Evolutionary conservation across 2,329 filamentous ascomycete genomes (phyloP), one percentile per base, ranked within the genome.

Genomic region (Aschersonia sp.): DNA sequence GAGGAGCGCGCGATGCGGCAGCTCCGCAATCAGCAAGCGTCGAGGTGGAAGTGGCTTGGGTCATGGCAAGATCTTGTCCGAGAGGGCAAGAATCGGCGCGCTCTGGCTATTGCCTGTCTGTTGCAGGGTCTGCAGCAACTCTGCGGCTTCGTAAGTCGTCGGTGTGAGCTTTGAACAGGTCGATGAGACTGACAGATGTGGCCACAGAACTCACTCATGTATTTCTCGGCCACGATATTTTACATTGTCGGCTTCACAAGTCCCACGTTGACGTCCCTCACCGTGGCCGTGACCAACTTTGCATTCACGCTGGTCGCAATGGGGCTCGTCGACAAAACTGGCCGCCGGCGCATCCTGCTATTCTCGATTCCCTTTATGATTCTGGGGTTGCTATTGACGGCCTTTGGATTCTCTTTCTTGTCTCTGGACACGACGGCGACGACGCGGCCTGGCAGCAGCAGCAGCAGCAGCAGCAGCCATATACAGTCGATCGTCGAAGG

Each of bases 51-150:
- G 41, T 70, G 66, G 65, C 54, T 70, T 30, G 70, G 69, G 10
- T 66, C 66, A 31, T 76, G 76, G 67, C 61, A 64, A 40, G 74
- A 78, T 57, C 65, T 81, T 43, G 62, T 83, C 45, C 60, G 63
- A 12, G 74, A 76, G 53, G 73, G 66, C 58, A 81, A 76, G 48
- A 84, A 87, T 56, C 70, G 82, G 46, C 77, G 87, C 50, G 89
- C 90, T 0, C 64, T 95, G 59, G 76, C 76, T 0, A 92, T 95
- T 59, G 87, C 89, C 1, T 94, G 88, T 64, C 75, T 92, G 53
- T 71, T 95, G 2, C 89, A 95, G 59, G 87, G 81, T 0, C 68
- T 94, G 6, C 90, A 95, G 64, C 90, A 97, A 62, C 73, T 94
- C 1, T 92, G 85, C 57, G 88, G 86, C 1, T 92, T 92, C 63